Evolutionary conservation across 768 basidiomycete genomes (phyloP), one percentile per base, ranked within the genome.

Genomic region (Leucocoprinus leucothites): DNA sequence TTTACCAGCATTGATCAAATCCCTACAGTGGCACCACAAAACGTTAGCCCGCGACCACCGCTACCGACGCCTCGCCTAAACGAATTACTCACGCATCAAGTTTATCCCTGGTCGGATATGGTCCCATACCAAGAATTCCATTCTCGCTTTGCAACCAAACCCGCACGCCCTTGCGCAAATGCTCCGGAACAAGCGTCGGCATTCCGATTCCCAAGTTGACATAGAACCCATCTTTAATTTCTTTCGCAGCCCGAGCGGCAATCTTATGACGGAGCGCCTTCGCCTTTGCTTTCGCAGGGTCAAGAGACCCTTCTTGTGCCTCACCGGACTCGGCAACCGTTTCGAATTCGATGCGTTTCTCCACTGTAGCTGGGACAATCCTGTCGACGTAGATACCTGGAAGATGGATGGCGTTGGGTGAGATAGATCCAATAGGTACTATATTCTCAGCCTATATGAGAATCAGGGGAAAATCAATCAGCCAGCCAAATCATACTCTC

Each of bases 121-220:
- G 92, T 0, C 89, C 89, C 90, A 89, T 89, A 45, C 91, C 91
- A 55, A 94, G 74, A 57, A 94, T 86, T 31, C 92, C 92, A 58
- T 94, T 94, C 75, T 94, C 92, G 65, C 90, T 92, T 69, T 94
- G 92, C 65, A 91, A 63, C 89, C 89, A 93, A n/a, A 94, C 91
- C 48, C 78, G 80, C 9, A 92, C 84, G 51, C 82, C 86, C 55
- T 83, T 77, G 45, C 82, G 81, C 41, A 93, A 68, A 68, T 87
- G 84, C 63, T 90, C 89, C 0, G 92, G 89, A 19, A 93, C 88
- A 9, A 94, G 80, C 4, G 91, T 94, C 26, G 91, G 92, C 84
- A 94, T 94, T 22, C 92, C 92, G 60, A 94, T 92, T 25, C 92
- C 92, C 54, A 94, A 73, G 60, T 94, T 94, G 58, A 94, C 91